Base-by-base conservation (phyloP, 192 early-diverging fungal species). In the Radiomyces spectabilis region DNA sequence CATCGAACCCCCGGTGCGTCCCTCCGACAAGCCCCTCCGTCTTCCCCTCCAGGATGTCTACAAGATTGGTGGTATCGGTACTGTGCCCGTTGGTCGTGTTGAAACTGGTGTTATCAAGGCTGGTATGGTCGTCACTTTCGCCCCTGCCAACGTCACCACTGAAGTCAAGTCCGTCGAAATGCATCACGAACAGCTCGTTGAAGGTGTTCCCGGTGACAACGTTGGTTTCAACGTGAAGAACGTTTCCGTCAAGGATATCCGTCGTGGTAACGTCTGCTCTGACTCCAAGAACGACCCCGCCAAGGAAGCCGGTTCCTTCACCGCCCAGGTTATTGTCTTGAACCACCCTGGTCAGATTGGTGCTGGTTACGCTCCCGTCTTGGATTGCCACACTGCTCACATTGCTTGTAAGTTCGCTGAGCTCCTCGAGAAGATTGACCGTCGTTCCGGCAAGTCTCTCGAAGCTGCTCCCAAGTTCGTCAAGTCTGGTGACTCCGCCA, bases 211-310 rank as follows among this genome's bases (percentile, higher is more conserved):
- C 59, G 94, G 94, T 61, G 94, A 97, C 86, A 93, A 95, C 85
- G 91, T 97, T 68, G 94, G 92, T 70, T 93, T 97, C 87, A 95
- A 95, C 88, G 85, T 95, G 81, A 97, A 93, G 91, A 92, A 91
- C 87, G 89, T 94, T 41, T 92, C 91, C 55, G 89, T 91, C 77
- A 95, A 93, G 87, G 90, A 94, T 72, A 95, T 95, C 79, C 92
- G 91, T 66, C 89, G 91, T 85, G 94, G 92, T 72, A 81, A 85
- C 76, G 92, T 95, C 78, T 86, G 84, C 83, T 91, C 88, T 55
- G 91, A 94, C 88, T 90, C 89, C 74, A 94, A 94, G 87, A 92
- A 91, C 77, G 89, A 93, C 79, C 88, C 91, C 74, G 86, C 91
- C 75, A 94, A 91, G 82, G 90, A 86, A 53, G 72, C 86, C 62